phyloP scores from a whole-genome alignment of 2,329 filamentous ascomycete genomes.

The Claviceps maximensis region DNA sequence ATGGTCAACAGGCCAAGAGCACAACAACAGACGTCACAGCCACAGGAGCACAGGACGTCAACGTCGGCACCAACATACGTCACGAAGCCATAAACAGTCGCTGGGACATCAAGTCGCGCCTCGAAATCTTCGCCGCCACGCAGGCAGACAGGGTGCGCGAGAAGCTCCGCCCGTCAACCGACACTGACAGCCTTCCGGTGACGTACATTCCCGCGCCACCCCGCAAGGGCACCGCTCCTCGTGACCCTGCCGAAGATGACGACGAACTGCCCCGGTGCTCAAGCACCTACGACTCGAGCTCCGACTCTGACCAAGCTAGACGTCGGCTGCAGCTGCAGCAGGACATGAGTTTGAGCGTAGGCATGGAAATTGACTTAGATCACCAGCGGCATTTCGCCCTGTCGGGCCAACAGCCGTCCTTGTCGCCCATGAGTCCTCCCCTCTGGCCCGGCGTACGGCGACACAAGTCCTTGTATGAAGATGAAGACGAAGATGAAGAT shows the following conservation, averaged over 20 bases:
- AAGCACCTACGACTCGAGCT: conserved; percentile 3
- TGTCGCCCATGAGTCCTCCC: conserved; percentile 23
- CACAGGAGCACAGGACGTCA: background rate
- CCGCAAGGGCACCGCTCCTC: conserved; percentile 41
- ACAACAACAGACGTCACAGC: background rate
- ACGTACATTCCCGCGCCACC: conserved; percentile 49
- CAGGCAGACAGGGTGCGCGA: conserved; percentile 49
- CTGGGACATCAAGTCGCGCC: conserved; percentile 43
- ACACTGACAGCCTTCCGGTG: conserved; percentile 42
- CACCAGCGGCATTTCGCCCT: background rate
- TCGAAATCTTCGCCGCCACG: conserved; percentile 48
- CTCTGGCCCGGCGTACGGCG: conserved; percentile 29
- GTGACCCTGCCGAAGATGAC: conserved; percentile 44
- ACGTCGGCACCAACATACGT: conserved; percentile 1
- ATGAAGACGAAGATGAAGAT: background rate
- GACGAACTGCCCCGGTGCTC: conserved; percentile 23
- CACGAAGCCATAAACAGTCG: conserved; percentile 16
- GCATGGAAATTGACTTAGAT: background rate
- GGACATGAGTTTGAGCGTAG: background rate
- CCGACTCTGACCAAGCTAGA: background rate
- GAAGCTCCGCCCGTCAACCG: conserved; percentile 37
- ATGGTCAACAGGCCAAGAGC: background rate
- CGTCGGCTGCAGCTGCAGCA: conserved; percentile 5
- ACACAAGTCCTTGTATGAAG: conserved; percentile 16
- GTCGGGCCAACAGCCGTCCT: conserved; percentile 13